Evolutionary conservation across 371 early-diverging fungal genomes (phyloP), one percentile per base, ranked within the genome.

Genomic region (Umbelopsis sp.): DNA sequence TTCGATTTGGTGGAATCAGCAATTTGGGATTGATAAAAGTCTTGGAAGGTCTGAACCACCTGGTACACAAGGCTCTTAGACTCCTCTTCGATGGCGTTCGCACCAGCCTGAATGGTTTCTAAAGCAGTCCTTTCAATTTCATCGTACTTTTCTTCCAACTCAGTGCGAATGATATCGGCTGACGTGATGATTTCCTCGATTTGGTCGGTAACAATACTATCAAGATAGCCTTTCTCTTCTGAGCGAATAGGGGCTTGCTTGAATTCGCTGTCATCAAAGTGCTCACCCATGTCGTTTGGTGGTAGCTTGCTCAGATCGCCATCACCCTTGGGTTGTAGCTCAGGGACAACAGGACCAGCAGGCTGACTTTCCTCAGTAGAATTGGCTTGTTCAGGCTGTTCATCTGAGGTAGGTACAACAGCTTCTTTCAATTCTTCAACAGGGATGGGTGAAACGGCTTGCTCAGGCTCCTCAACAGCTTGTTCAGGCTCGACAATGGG

Each of bases 261-360:
- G 18, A 35, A 57, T 29, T 57, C 57, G 8, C 14, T 25, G 14
- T 18, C 35, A 35, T 57, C 57, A 8, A 37, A 10, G 14, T 29
- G 57, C 14, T 57, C 57, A 57, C 35, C 35, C 29, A 57, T 29
- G 16, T 57, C 57, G n/a, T 57, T 57, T 29, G 57, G 57, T 4
- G 57, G 57, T 18, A 57, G 16, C 57, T 37, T 18, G 12, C 29
- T 35, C 57, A 57, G 18, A 7, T 57, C 57, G 6, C 29, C 57
- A 35, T 25, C 35, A 14, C 57, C 57, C 29, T 57, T 57, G 8
- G 57, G 57, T 18, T 14, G 57, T 6, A 57, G 32, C 35, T 57
- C 57, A 18, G 57, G 57, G 18, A 57, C 29, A 37, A 16, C 32
- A 2, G 57, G 35, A 12, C 29, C 57, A 35, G 37, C 18, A 6